Base-by-base conservation (phyloP, 2,329 filamentous ascomycete genomes). In the Aspergillaceae sp. region DNA sequence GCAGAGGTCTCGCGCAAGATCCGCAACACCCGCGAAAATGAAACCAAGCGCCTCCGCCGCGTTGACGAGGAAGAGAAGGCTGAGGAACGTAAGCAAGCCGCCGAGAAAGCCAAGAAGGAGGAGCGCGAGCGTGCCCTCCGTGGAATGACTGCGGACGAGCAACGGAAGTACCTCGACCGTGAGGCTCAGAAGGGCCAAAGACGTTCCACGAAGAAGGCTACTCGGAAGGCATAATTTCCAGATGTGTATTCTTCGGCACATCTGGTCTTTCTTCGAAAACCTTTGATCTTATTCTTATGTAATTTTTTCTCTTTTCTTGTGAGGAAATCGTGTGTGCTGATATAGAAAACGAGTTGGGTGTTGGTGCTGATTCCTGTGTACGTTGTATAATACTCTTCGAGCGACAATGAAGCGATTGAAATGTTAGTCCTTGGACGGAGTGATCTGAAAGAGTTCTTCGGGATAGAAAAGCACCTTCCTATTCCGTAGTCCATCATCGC, bases 1-100 rank as follows among this genome's bases (percentile, higher is more conserved):
- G 81, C 87, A 34, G 87, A 97, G 74, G 89, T 95, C 32, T 72
- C 84, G 65, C 87, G 87, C 67, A 94, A 94, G 75, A 77, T 98
- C 55, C 82, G 82, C 60, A 74, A 74, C 51, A 83, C 83, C 32
- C 88, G 92, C 53, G 91, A 97, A 38, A 83, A 87, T 47, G 83
- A 87, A 59, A 79, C 86, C 58, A 78, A 79, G 62, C 86, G 86
- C 72, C 82, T 98, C 60, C 82, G 85, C 66, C 89, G 86, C 70
- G 73, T 79, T 0, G 80, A 84, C 45, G 88, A 96, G 54, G 87
- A 79, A 44, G 79, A 82, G 61, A 79, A 80, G 63, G 77, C 78
- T 9, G 79, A 82, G 61, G 80, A 82, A 65, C 68, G 79, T 46
- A 74, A 75, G 60, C 43, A 60, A 60, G 50, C 67, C 56, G 56